Conservation (phyloP, 176 grass and related monocot genomes). For the Lolium multiflorum region DNA sequence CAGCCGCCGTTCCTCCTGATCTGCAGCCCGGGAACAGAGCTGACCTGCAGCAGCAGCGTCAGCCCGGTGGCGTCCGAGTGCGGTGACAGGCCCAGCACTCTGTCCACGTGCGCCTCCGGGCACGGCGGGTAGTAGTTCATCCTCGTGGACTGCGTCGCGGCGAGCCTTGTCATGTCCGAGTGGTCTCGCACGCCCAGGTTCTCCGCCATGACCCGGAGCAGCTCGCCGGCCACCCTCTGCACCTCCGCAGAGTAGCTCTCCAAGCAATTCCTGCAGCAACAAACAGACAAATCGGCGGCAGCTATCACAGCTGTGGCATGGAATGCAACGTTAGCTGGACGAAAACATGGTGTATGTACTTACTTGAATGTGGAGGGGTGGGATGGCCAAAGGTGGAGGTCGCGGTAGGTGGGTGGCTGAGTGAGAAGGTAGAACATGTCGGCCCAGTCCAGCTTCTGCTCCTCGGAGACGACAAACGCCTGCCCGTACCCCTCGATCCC, state of each 20-base stretch:
- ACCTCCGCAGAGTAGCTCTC: conserved; percentile 37
- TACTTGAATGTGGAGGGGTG: conserved; percentile 45
- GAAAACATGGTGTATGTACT: not conserved
- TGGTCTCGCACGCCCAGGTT: conserved; percentile 39
- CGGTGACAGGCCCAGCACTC: conserved; percentile 59
- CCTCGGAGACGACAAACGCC: conserved; percentile 53
- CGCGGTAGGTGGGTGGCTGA: conserved; percentile 46
- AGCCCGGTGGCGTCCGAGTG: conserved; percentile 61
- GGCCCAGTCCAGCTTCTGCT: conserved; percentile 69
- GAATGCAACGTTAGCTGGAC: too few species aligned
- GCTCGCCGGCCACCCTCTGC: conserved; percentile 37
- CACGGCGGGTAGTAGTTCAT: conserved; percentile 76
- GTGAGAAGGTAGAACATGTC: conserved; percentile 50
- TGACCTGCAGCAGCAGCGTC: conserved; percentile 66
- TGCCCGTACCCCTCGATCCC: conserved; percentile 63
- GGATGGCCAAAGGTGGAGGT: conserved; percentile 45
- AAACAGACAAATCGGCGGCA: not conserved
- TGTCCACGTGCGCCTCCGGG: conserved; percentile 38
- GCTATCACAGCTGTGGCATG: not conserved
- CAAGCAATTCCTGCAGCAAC: conserved; percentile 9
- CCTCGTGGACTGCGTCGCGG: conserved; percentile 28
- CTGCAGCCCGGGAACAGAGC: conserved; percentile 50
- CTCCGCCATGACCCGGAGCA: conserved; percentile 44
- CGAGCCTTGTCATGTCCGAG: conserved; percentile 27
- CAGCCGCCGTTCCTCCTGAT: conserved; percentile 40